phyloP scores from a whole-genome alignment of 148 eudicot genomes.

The Vaccinium macrocarpon region DNA sequence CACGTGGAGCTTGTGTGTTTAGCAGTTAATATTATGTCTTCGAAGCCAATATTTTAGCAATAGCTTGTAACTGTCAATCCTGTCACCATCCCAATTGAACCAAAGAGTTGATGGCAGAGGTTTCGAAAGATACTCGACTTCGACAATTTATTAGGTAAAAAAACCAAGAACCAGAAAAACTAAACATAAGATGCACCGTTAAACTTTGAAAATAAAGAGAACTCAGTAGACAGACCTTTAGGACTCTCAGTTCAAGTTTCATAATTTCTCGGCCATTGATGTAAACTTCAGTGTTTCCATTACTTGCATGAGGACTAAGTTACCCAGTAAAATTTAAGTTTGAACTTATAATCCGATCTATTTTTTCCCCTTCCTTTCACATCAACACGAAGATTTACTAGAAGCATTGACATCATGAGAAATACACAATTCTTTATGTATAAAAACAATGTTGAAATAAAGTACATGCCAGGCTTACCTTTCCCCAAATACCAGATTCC shows the following conservation, averaged over 20 bases:
- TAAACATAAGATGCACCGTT: background rate
- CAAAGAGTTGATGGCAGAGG: no score
- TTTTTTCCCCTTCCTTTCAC: slow-evolving; percentile 89
- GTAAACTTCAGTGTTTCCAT: slow-evolving; percentile 90
- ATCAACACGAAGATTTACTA: slow-evolving; percentile 12
- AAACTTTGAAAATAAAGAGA: slow-evolving; percentile 7
- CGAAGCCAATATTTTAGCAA: no score
- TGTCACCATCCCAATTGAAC: no score
- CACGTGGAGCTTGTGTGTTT: no score
- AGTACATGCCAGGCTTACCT: slow-evolving; percentile 61
- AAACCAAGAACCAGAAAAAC: background rate
- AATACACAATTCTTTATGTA: background rate
- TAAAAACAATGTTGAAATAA: background rate
- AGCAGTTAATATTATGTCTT: no score
- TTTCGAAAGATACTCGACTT: background rate
- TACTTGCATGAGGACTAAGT: slow-evolving; percentile 77
- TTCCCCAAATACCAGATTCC: slow-evolving; percentile 96
- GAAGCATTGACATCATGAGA: slow-evolving; percentile 2
- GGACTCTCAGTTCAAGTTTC: slow-evolving; percentile 77
- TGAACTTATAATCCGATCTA: slow-evolving; percentile 80
- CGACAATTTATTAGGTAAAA: background rate
- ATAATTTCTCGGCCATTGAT: slow-evolving; percentile 95
- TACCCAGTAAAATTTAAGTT: slow-evolving; percentile 84
- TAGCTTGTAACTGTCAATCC: no score
- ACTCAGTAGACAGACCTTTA: slow-evolving; percentile 51